Conservation (phyloP, 2,329 filamentous ascomycete species). For the Talaromyces piceae region DNA sequence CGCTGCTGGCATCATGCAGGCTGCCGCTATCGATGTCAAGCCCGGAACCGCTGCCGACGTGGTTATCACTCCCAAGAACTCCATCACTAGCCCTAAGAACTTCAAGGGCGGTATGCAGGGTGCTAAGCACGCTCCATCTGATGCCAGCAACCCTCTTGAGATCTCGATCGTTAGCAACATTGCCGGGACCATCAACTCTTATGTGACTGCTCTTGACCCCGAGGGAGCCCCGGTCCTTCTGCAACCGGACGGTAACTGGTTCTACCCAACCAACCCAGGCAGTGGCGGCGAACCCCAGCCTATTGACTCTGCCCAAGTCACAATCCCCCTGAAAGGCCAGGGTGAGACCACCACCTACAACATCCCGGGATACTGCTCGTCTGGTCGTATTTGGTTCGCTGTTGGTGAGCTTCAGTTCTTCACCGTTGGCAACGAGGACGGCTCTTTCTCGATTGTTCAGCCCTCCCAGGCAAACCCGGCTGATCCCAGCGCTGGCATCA, state of each 20-base stretch:
- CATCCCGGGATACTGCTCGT: conserved; percentile 35
- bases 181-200: conserved; percentile 19
- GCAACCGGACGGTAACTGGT: conserved; percentile 31
- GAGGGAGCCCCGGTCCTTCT: conserved; percentile 38
- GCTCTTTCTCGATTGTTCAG: conserved; percentile 37
- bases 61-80: conserved; percentile 4
- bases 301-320: conserved; percentile 30
- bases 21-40: conserved; percentile 5
- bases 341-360: conserved; percentile 35
- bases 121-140: neutral
- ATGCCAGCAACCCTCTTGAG: neutral
- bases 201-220: conserved; percentile 41
- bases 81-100: conserved; percentile 4
- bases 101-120: neutral
- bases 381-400: conserved; percentile 42
- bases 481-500: conserved; percentile 38
- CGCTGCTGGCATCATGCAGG: neutral
- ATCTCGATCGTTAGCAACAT: conserved; percentile 39
- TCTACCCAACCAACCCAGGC: conserved; percentile 38
- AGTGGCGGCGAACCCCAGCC: conserved; percentile 30
- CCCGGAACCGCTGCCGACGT: conserved; percentile 5
- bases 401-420: conserved; percentile 39
- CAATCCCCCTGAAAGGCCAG: conserved; percentile 36
- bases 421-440: conserved; percentile 27
- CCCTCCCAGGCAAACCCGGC: conserved; percentile 40